Conservation (phyloP, 225 moss, liverwort and hornwort genomes). For the Rhytidiadelphus loreus region DNA sequence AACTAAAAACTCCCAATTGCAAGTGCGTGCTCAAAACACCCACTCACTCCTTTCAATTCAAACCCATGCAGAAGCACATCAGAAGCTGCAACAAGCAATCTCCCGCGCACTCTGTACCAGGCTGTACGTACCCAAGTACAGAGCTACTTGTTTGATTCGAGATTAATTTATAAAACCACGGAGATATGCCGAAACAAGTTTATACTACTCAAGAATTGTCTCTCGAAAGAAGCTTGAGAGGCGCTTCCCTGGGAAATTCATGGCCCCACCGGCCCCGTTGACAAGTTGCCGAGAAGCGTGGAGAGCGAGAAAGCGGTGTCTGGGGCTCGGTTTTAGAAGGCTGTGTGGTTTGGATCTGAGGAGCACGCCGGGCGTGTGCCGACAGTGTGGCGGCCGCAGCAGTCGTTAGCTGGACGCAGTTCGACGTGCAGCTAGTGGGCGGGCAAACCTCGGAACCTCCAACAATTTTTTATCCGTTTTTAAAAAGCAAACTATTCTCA, state of each 20-base stretch:
- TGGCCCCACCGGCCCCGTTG: background rate
- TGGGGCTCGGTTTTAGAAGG: background rate
- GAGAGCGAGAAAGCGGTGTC: too few relatives aligned
- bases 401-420: background rate
- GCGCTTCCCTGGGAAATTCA: background rate
- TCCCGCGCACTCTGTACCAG: background rate
- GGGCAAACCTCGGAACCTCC: background rate
- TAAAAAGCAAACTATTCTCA: background rate
- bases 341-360: background rate
- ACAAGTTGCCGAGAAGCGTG: background rate
- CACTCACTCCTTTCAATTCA: background rate
- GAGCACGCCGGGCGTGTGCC: conserved; percentile 7
- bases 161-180: background rate
- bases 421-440: background rate
- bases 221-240: background rate
- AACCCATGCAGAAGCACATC: background rate
- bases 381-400: background rate
- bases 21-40: background rate
- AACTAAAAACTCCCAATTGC: background rate
- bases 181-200: background rate
- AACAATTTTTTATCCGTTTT: background rate
- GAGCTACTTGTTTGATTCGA: background rate
- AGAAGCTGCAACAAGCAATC: background rate
- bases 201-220: background rate
- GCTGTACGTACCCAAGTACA: too few relatives aligned